Conservation (phyloP, 805 yeast species). For the Barnettozyma salicaria region DNA sequence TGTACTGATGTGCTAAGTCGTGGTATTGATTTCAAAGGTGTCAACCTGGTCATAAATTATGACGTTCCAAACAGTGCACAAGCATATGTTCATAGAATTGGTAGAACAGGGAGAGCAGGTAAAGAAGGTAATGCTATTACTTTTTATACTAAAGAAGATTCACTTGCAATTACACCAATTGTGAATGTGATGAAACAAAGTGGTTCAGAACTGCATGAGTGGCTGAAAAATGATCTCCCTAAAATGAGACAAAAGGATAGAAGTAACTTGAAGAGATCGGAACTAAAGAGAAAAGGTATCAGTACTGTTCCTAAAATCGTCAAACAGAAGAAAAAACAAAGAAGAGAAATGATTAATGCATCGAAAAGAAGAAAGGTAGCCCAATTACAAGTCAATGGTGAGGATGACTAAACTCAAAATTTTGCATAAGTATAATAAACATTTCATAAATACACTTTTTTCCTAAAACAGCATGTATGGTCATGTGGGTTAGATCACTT, state of each 20-base stretch:
- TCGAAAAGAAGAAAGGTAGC: constrained; percentile 51
- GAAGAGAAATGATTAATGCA: constrained; percentile 67
- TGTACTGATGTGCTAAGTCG: constrained; percentile 95
- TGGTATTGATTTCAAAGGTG: constrained; percentile 96
- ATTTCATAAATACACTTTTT: constrained; percentile 8
- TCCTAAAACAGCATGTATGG: background rate
- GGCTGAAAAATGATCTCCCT: constrained; percentile 72
- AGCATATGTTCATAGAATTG: constrained; percentile 94
- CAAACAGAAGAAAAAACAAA: constrained; percentile 56
- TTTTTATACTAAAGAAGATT: constrained; percentile 87
- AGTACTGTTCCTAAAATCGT: constrained; percentile 77
- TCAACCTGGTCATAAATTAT: constrained; percentile 88
- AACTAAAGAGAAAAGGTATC: constrained; percentile 63
- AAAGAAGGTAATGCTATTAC: constrained; percentile 83
- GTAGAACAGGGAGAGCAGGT: constrained; percentile 98
- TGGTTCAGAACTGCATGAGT: constrained; percentile 63
- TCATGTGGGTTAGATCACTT: background rate
- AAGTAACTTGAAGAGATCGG: constrained; percentile 49
- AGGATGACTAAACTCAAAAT: constrained; percentile 7
- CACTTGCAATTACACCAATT: constrained; percentile 67
- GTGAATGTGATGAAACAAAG: constrained; percentile 94
- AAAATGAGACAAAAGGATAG: constrained; percentile 62
- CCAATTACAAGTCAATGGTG: constrained; percentile 2
- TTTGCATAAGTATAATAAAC: constrained; percentile 3
- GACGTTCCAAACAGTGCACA: constrained; percentile 95